Evolutionary conservation across 2,329 filamentous ascomycete genomes (phyloP).

Genomic region (Trichoderma sp.): DNA sequence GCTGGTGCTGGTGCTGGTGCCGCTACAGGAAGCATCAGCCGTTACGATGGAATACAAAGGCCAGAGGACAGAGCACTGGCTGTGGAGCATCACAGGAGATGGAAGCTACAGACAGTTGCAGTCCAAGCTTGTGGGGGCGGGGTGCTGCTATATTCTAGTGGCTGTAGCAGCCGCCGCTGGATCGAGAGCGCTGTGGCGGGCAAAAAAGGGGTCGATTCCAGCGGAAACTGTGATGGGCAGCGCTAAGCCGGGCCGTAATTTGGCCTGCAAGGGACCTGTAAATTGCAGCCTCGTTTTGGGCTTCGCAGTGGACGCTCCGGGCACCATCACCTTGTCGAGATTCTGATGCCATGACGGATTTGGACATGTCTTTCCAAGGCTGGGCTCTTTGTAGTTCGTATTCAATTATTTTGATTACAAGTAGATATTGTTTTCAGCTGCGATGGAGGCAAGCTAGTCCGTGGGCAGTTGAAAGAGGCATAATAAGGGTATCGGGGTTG

Average conservation of each 20-base stretch:
- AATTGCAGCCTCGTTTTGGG: conserved; percentile 19
- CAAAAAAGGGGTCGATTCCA: conserved; percentile 22
- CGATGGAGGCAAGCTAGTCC: neutral
- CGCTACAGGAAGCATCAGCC: neutral
- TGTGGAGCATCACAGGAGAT: conserved; percentile 9
- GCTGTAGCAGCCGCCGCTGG: neutral
- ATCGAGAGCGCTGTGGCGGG: neutral
- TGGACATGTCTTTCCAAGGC: neutral
- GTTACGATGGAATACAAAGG: neutral
- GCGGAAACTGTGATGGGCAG: conserved; percentile 12
- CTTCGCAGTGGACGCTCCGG: neutral
- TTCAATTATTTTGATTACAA: neutral
- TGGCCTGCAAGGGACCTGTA: conserved; percentile 22
- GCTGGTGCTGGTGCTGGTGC: neutral
- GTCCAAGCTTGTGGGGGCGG: conserved; percentile 30
- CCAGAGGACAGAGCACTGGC: neutral
- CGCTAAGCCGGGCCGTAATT: conserved; percentile 23
- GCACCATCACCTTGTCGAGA: neutral
- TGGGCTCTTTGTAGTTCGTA: neutral
- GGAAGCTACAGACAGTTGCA: conserved; percentile 1
- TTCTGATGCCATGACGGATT: neutral
- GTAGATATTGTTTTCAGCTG: neutral
- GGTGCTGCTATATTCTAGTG: conserved; percentile 2
- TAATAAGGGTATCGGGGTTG: neutral
- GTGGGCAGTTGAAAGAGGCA: neutral